A percentile compares a stretch with the other conserved stretches of the same genome.
Evolutionary conservation across 192 early-diverging fungal species (phyloP).

Genomic region (Phlyctochytrium planicorne): DNA sequence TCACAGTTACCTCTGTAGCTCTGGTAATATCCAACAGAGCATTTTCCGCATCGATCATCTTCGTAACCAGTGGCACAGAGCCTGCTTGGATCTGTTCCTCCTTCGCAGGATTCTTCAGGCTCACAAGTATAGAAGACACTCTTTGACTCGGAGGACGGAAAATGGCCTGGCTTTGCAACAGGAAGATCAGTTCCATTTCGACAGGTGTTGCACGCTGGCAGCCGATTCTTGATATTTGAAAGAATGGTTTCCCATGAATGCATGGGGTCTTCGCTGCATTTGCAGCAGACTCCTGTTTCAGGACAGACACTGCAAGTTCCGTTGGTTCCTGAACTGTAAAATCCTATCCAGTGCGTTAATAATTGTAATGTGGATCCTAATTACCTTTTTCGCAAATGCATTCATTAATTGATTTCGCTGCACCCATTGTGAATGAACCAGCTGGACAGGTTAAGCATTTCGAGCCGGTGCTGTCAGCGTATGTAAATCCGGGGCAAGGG

Average conservation of each 20-base stretch:
- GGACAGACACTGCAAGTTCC: constrained; percentile 3
- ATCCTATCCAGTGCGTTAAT: background rate
- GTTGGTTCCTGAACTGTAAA: background rate
- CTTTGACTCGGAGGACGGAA: background rate
- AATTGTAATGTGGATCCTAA: too few relatives aligned
- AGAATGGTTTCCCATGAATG: background rate
- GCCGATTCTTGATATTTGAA: background rate
- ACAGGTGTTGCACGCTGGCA: constrained; percentile 3
- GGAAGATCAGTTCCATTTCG: background rate
- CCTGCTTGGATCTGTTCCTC: background rate
- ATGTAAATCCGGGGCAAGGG: constrained; percentile 12
- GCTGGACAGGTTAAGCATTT: background rate
- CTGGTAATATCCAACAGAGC: background rate
- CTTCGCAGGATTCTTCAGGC: constrained; percentile 6
- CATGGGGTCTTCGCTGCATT: constrained; percentile 1
- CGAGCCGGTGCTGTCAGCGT: background rate
- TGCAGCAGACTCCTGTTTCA: constrained; percentile 6
- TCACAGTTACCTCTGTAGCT: background rate
- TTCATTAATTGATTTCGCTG: constrained; percentile 4
- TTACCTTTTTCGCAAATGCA: constrained; percentile 8
- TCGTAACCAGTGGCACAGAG: background rate
- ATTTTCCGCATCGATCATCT: background rate
- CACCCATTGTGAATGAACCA: constrained; percentile 1
- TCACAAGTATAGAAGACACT: constrained; percentile 7
- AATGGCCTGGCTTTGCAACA: background rate